phyloP scores from a whole-genome alignment of 208 protist genomes.

The Trypanosoma caninum region DNA sequence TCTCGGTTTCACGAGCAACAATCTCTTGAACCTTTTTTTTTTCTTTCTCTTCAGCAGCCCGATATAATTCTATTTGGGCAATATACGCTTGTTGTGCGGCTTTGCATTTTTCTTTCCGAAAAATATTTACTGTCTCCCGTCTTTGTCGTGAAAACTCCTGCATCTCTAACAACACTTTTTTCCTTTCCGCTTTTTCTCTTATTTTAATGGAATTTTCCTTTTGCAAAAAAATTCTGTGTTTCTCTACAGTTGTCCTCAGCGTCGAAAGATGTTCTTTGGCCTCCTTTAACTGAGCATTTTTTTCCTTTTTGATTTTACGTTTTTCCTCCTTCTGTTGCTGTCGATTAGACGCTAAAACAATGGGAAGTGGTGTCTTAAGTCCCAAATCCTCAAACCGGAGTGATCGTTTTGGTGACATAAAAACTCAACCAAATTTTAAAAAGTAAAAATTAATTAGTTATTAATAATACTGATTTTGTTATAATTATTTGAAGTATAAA shows the following conservation, averaged over 20 bases:
- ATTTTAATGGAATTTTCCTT: conserved; percentile 43
- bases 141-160: conserved; percentile 48
- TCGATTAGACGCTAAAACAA: conserved; percentile 49
- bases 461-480: too few relatives aligned
- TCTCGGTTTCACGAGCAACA: conserved; percentile 35
- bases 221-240: conserved; percentile 59
- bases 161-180: conserved; percentile 50
- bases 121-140: conserved; percentile 41
- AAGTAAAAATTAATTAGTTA: conserved; percentile 21
- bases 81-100: conserved; percentile 38
- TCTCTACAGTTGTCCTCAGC: conserved; percentile 41
- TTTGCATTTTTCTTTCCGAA: conserved; percentile 27
- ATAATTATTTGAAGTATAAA: neutral
- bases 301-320: conserved; percentile 69
- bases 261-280: conserved; percentile 54
- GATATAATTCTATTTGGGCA: conserved; percentile 21
- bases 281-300: conserved; percentile 48
- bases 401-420: conserved; percentile 45
- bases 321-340: conserved; percentile 54
- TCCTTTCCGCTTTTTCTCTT: conserved; percentile 57
- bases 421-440: conserved; percentile 5
- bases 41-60: conserved; percentile 24
- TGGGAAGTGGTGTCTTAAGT: conserved; percentile 66
- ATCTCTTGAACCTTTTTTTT: conserved; percentile 44
- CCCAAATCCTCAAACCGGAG: conserved; percentile 83